Conservation (phyloP, 2,329 filamentous ascomycete species). For the Fonsecaea multimorphosa region DNA sequence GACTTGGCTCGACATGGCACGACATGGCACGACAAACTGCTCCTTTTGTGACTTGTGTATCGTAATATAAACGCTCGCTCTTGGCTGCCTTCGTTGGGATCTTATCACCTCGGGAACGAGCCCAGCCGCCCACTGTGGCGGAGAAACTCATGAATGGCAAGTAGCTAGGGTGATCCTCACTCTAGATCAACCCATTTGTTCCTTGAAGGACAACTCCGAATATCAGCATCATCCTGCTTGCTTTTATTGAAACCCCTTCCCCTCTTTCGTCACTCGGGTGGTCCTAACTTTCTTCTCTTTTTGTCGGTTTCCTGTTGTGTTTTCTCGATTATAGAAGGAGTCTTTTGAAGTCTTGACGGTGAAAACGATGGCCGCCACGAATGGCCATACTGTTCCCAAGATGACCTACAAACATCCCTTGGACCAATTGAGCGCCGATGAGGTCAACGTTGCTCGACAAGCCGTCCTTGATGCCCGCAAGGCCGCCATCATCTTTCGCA, state of each 20-base stretch:
- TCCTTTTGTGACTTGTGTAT: not conserved
- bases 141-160: not conserved
- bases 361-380: slow-evolving; percentile 15
- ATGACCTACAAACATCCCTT: slow-evolving; percentile 54
- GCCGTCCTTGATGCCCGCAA: slow-evolving; percentile 54
- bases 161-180: not conserved
- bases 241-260: not conserved
- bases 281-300: not conserved
- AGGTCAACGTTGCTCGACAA: slow-evolving; percentile 59
- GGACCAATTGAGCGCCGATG: slow-evolving; percentile 62
- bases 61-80: not conserved
- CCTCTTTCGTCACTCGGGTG: not conserved
- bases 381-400: slow-evolving; percentile 21
- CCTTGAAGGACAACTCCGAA: slow-evolving; percentile 12
- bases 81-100: slow-evolving; percentile 1
- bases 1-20: not conserved
- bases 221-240: slow-evolving; percentile 4
- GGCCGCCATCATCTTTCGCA: slow-evolving; percentile 52
- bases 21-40: not conserved
- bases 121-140: not conserved
- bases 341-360: not conserved
- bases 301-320: not conserved
- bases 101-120: slow-evolving; percentile 6
- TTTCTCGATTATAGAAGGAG: not conserved
- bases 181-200: not conserved